Evolutionary conservation across 2,329 filamentous ascomycete species (phyloP).

Genomic region (Hymenotorrendiella dingleyae): DNA sequence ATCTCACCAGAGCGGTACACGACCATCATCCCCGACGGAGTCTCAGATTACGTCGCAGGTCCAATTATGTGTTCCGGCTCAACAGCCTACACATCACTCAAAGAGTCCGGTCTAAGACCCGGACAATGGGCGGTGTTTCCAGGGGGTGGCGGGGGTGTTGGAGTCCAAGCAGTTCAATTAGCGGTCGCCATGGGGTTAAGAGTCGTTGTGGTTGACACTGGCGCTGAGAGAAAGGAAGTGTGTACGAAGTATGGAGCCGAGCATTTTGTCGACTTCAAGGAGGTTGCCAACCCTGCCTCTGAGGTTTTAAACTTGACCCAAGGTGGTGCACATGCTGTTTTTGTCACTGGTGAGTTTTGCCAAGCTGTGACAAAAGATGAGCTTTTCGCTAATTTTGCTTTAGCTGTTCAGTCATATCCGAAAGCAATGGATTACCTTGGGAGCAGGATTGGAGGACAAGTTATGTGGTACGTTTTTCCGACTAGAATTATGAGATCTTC

Average conservation of each 20-base stretch:
- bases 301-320: neutral
- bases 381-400: neutral
- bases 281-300: neutral
- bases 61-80: conserved; percentile 55
- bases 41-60: conserved; percentile 48
- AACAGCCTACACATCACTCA: conserved; percentile 52
- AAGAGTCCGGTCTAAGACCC: conserved; percentile 37
- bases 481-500: neutral
- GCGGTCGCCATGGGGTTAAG: conserved; percentile 23
- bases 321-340: conserved; percentile 2
- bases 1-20: conserved; percentile 41
- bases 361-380: neutral
- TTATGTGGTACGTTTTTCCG: conserved; percentile 14
- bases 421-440: conserved; percentile 13
- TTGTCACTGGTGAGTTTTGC: neutral
- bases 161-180: conserved; percentile 25
- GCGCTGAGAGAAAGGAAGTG: conserved; percentile 18
- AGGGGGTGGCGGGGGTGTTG: conserved; percentile 26
- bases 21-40: conserved; percentile 47
- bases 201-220: conserved; percentile 22
- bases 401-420: conserved; percentile 15
- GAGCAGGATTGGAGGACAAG: conserved; percentile 12
- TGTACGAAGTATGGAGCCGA: conserved; percentile 23
- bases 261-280: conserved; percentile 18
- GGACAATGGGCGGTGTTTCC: conserved; percentile 20